Percentiles rank a stretch among this genome's conserved stretches.
These are phyloP conservation scores for Dendrothele bispora DNA, from an alignment of 768 basidiomycete genomes.

Conservation along the genomic window DNA sequence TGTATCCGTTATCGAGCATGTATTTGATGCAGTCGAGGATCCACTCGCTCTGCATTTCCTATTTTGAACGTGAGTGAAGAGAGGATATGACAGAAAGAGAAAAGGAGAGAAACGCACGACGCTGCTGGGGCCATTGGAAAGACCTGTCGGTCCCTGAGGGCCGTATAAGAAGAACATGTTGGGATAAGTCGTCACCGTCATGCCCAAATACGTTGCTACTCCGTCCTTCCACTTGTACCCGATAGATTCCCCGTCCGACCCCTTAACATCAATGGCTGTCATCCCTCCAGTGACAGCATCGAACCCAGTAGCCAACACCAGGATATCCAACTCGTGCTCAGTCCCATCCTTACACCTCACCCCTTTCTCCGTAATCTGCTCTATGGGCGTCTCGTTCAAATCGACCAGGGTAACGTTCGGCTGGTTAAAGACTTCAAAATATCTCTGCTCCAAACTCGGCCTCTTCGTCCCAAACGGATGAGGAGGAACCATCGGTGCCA, in stretches of 20 bases:
- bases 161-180: slow-evolving; percentile 18
- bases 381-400: slow-evolving; percentile 13
- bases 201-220: slow-evolving; percentile 16
- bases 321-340: slow-evolving; percentile 13
- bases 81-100: not conserved
- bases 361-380: slow-evolving; percentile 14
- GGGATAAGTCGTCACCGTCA: slow-evolving; percentile 10
- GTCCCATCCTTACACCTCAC: slow-evolving; percentile 9
- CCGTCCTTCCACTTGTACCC: slow-evolving; percentile 15
- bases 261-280: slow-evolving; percentile 15
- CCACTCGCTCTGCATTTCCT: slow-evolving; percentile 27
- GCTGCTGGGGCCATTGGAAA: slow-evolving; percentile 14
- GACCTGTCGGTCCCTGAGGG: slow-evolving; percentile 14
- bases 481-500: slow-evolving; percentile 3
- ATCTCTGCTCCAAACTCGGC: slow-evolving; percentile 8
- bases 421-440: slow-evolving; percentile 11
- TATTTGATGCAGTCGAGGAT: slow-evolving; percentile 18
- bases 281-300: slow-evolving; percentile 13
- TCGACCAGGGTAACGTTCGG: slow-evolving; percentile 15
- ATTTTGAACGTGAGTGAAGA: not conserved
- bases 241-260: slow-evolving; percentile 12
- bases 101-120: slow-evolving; percentile 6
- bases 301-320: slow-evolving; percentile 17
- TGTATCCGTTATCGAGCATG: slow-evolving; percentile 13
- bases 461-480: slow-evolving; percentile 10